Base-by-base conservation (phyloP, 2,329 filamentous ascomycete genomes). In the Penicillium italicum region DNA sequence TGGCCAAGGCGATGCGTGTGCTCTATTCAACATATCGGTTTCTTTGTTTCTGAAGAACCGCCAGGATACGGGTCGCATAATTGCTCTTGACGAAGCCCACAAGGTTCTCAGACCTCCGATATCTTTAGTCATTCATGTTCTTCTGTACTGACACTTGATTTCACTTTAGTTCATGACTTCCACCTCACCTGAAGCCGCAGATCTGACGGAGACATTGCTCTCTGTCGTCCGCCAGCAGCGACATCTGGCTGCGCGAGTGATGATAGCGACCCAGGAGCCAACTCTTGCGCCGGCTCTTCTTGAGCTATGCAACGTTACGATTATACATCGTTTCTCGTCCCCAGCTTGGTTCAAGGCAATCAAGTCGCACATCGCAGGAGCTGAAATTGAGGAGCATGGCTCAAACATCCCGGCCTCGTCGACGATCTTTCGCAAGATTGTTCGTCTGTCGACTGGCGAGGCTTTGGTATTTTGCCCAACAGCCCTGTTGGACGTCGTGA, bases 1-100 rank as follows among this genome's bases (percentile, higher is more conserved):
- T 5, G 85, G 85, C 0, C 70, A 83, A 0, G 81, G 85, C 24
- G 84, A 82, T 36, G 88, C 88, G 0, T 93, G 89, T 64, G 78
- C 82, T 0, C 74, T 93, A 0, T 93, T 93, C 71, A 85, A 88
- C 50, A 86, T 91, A 38, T 87, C 84, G 20, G 75, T 93, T 1
- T 79, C 79, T 2, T 72, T 89, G 0, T 90, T 90, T 64, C 70
- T 90, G 0, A 82, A 87, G 55, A 77, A 83, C 44, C 71, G 78
- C 0, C 61, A 69, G 0, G 69, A 68, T 0, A 65, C 79, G 0
- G 84, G 86, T 0, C 79, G 84, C 5, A 76, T 91, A 3, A 33
- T 55, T 33, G 53, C 53, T 9, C 47, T 55, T 0, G 53, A 55
- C 28, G 53, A 55, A 7, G 89, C 89, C 0, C 89, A 94, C 67